A percentile compares a stretch with the other conserved stretches of the same genome.
phyloP scores from a whole-genome alignment of 2,329 filamentous ascomycete genomes.

The Alternaria tenuissima region DNA sequence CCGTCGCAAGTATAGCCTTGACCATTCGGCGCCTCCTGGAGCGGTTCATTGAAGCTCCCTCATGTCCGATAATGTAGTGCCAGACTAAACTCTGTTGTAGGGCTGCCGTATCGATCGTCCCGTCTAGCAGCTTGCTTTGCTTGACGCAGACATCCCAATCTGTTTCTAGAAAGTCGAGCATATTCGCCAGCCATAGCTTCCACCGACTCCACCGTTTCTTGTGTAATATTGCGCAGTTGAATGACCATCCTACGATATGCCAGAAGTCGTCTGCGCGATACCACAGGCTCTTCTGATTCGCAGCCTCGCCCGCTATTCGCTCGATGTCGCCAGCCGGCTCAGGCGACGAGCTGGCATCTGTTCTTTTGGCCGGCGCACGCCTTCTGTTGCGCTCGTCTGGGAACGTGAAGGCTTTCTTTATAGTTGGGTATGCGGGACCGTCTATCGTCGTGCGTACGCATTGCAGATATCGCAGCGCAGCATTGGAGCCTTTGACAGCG shows the following conservation, averaged over 20 bases:
- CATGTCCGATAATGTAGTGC: conserved; percentile 62
- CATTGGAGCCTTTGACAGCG: conserved; percentile 68
- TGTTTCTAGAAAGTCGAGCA: conserved; percentile 78
- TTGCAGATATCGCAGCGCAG: conserved; percentile 74
- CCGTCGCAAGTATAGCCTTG: conserved; percentile 73
- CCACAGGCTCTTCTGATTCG: conserved; percentile 74
- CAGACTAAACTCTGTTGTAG: conserved; percentile 67
- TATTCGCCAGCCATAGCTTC: conserved; percentile 79
- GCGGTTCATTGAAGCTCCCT: conserved; percentile 37
- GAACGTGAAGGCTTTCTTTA: conserved; percentile 79
- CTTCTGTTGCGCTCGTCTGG: conserved; percentile 35
- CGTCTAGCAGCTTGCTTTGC: conserved; percentile 31
- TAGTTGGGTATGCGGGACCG: conserved; percentile 69
- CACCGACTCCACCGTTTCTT: conserved; percentile 81
- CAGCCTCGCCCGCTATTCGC: conserved; percentile 57
- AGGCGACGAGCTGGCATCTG: conserved; percentile 35
- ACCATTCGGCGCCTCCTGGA: conserved; percentile 63
- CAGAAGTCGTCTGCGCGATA: conserved; percentile 85
- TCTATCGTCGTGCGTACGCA: conserved; percentile 72
- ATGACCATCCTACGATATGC: conserved; percentile 87
- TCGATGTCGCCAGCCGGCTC: conserved; percentile 52
- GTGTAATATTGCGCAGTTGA: conserved; percentile 82
- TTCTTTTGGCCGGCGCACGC: conserved; percentile 28
- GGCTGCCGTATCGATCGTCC: conserved; percentile 24
- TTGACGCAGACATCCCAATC: conserved; percentile 69